A percentile compares a stretch with the other conserved stretches of the same genome.
phyloP scores from a whole-genome alignment of 2,329 filamentous ascomycete species.

The Botrytis fabae region DNA sequence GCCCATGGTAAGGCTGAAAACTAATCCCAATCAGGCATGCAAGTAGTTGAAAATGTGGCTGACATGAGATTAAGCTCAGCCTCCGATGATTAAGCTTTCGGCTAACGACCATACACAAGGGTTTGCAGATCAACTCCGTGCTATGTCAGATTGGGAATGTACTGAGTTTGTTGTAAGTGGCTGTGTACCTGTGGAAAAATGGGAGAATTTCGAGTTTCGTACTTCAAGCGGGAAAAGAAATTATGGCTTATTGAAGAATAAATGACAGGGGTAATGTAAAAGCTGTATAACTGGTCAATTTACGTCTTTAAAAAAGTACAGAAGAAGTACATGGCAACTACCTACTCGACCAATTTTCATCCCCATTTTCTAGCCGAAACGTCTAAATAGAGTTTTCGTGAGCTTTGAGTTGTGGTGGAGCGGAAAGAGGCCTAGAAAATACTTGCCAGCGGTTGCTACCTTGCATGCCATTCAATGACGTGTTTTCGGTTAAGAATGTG shows the following conservation, averaged over 20 bases:
- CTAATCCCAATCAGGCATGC: neutral
- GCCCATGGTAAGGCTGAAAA: neutral
- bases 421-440: neutral
- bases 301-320: neutral
- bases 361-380: too few relatives aligned
- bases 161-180: neutral
- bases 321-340: too few relatives aligned
- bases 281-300: neutral
- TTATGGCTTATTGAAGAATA: neutral
- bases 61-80: constrained; percentile 13
- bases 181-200: neutral
- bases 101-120: neutral
- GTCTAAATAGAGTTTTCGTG: neutral
- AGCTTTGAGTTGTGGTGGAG: fast-evolving
- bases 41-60: constrained; percentile 14
- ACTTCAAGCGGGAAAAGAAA: neutral
- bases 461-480: neutral
- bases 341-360: neutral
- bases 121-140: neutral
- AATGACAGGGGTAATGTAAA: neutral
- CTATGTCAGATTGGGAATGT: neutral
- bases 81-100: constrained; percentile 7
- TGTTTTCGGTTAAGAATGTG: neutral
- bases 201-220: neutral
- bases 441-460: neutral